Evolutionary conservation across 1,284 basidiomycete genomes (phyloP).

Genomic region (Irpex sp.): DNA sequence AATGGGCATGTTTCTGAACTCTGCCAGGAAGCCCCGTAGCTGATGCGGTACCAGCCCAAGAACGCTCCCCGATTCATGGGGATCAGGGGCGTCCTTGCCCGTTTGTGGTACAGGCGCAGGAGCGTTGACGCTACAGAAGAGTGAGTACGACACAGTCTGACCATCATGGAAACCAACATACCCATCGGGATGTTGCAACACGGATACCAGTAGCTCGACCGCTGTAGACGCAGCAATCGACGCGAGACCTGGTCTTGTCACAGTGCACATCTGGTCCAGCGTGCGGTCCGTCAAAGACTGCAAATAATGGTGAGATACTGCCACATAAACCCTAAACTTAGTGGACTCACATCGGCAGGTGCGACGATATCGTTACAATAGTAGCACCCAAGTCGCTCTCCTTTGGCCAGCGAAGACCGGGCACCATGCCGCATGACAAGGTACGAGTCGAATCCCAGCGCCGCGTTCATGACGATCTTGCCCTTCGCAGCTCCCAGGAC

Average conservation of each 20-base stretch:
- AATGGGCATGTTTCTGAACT: conserved; percentile 82
- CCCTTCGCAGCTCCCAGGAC: conserved; percentile 78
- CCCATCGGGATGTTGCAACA: conserved; percentile 89
- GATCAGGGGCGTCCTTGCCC: conserved; percentile 27
- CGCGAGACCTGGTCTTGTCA: conserved; percentile 93
- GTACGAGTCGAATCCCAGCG: conserved; percentile 94
- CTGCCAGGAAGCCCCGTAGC: conserved; percentile 82
- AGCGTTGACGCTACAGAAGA: conserved; percentile 50
- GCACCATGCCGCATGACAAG: conserved; percentile 96
- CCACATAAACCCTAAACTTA: background rate
- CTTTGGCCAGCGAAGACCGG: conserved; percentile 35
- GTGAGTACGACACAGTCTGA: background rate
- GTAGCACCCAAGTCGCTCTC: conserved; percentile 78
- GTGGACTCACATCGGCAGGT: conserved; percentile 74
- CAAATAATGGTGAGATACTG: background rate
- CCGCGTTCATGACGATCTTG: conserved; percentile 94
- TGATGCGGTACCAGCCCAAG: conserved; percentile 93
- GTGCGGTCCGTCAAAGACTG: conserved; percentile 92
- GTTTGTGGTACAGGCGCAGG: conserved; percentile 54
- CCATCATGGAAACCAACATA: conserved; percentile 30
- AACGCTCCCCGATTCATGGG: conserved; percentile 42
- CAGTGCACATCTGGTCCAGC: conserved; percentile 99
- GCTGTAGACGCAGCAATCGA: conserved; percentile 88
- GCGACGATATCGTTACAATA: conserved; percentile 99
- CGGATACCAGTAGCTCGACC: conserved; percentile 86